Evolutionary conservation across 306 rosid genomes (phyloP).

Genomic region (Vigna radiata): DNA sequence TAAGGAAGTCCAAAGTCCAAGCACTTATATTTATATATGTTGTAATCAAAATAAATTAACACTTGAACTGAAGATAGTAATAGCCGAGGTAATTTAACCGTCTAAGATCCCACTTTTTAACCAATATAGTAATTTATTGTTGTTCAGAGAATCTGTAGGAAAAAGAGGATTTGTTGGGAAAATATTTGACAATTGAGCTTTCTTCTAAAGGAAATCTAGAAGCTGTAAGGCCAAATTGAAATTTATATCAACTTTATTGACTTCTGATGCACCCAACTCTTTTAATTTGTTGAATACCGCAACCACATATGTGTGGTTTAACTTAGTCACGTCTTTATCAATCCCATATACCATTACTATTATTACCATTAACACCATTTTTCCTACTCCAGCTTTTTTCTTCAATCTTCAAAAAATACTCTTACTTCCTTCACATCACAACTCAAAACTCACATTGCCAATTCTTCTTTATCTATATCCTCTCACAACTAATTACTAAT

Average conservation of each 20-base stretch:
- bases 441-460: conserved; percentile 27
- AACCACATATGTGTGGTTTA: conserved; percentile 50
- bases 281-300: conserved; percentile 49
- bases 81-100: background rate
- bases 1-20: conserved; percentile 15
- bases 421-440: background rate
- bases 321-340: conserved; percentile 45
- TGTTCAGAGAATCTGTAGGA: conserved; percentile 35
- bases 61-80: conserved; percentile 13
- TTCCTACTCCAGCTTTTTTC: conserved; percentile 43
- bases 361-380: conserved; percentile 1
- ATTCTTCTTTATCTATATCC: conserved; percentile 40
- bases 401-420: conserved; percentile 32
- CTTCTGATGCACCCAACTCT: conserved; percentile 50
- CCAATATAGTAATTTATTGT: conserved; percentile 22
- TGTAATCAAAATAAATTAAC: conserved; percentile 5
- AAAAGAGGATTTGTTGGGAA: conserved; percentile 43
- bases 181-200: conserved; percentile 53
- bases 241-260: conserved; percentile 62
- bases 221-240: conserved; percentile 44
- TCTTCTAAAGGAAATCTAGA: conserved; percentile 41
- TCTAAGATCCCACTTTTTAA: conserved; percentile 42
- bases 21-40: background rate
- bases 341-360: conserved; percentile 13
- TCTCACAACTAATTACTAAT: conserved; percentile 31